Evolutionary conservation across 2,329 filamentous ascomycete species (phyloP).

Genomic region (Colletotrichum phormii): DNA sequence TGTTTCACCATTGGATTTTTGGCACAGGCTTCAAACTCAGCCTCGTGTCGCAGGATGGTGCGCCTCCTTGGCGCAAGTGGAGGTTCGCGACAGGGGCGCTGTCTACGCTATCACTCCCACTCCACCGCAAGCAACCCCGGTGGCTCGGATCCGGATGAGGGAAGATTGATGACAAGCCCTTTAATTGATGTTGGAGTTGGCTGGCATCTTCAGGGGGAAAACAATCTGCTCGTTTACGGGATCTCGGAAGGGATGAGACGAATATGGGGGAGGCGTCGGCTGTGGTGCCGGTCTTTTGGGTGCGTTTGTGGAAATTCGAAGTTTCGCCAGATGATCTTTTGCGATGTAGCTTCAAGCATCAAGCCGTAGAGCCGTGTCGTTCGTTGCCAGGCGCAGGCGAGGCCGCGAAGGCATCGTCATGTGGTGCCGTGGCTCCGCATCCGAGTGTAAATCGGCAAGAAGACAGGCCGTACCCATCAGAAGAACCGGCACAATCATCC

Average conservation of each 20-base stretch:
- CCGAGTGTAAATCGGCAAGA: neutral
- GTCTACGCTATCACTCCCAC: neutral
- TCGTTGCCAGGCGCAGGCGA: neutral
- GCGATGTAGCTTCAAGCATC: neutral
- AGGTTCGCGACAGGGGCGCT: neutral
- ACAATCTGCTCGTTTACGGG: neutral
- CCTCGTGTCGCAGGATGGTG: constrained; percentile 33
- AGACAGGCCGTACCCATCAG: neutral
- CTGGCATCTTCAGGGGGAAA: neutral
- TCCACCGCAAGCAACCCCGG: neutral
- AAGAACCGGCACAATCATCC: neutral
- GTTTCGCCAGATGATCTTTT: constrained; percentile 24
- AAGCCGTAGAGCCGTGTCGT: constrained; percentile 22
- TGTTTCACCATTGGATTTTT: constrained; percentile 35
- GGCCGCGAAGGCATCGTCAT: neutral
- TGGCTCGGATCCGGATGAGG: constrained; percentile 2
- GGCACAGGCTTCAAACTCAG: constrained; percentile 38
- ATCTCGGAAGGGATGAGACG: constrained; percentile 12
- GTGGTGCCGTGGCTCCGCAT: neutral
- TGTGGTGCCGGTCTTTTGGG: constrained; percentile 12
- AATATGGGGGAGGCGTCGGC: constrained; percentile 11
- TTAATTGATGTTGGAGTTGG: constrained; percentile 2
- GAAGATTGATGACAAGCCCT: constrained; percentile 12
- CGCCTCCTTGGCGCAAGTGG: constrained; percentile 23
- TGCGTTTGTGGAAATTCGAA: neutral